Conservation (phyloP, 352 stramenopile genomes). For the Pythium scleroteichum region DNA sequence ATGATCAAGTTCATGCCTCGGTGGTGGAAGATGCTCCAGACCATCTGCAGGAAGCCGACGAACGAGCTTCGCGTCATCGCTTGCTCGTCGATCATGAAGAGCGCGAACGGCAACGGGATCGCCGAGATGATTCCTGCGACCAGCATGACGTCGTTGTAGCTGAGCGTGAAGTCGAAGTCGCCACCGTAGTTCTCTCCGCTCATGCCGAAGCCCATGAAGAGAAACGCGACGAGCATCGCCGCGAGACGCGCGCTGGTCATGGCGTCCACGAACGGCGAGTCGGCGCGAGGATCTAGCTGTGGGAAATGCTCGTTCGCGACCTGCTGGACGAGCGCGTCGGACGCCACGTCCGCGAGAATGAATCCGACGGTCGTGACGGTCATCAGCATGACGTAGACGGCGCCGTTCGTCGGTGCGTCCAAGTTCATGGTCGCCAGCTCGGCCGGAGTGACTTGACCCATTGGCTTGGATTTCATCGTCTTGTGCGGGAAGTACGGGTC, state of each 20-base stretch:
- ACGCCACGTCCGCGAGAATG: conserved; percentile 70
- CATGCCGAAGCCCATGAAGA: conserved; percentile 56
- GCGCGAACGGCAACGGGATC: conserved; percentile 37
- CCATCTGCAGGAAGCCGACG: conserved; percentile 23
- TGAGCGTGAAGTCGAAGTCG: conserved; percentile 25
- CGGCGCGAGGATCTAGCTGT: conserved; percentile 2
- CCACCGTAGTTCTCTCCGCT: conserved; percentile 33
- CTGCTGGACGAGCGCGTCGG: conserved; percentile 53
- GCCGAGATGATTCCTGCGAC: conserved; percentile 29
- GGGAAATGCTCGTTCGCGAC: conserved; percentile 30
- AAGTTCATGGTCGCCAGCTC: conserved; percentile 39
- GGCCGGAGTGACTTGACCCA: conserved; percentile 21
- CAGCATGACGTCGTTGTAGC: conserved; percentile 49
- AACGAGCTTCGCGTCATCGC: conserved; percentile 25
- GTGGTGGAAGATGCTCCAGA: conserved; percentile 42
- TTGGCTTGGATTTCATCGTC: conserved; percentile 25
- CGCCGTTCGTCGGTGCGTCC: conserved; percentile 39
- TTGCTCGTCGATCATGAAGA: conserved; percentile 25
- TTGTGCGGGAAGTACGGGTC: conserved; percentile 47
- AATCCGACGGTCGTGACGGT: conserved; percentile 65
- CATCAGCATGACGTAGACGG: conserved; percentile 62
- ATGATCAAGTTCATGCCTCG: conserved; percentile 41
- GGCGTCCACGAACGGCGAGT: conserved; percentile 31
- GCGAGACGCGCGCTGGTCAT: conserved; percentile 38
- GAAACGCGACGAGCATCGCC: conserved; percentile 37